Evolutionary conservation across 257 asterid genomes (phyloP).

Genomic region (Galeopsis tetrahit): DNA sequence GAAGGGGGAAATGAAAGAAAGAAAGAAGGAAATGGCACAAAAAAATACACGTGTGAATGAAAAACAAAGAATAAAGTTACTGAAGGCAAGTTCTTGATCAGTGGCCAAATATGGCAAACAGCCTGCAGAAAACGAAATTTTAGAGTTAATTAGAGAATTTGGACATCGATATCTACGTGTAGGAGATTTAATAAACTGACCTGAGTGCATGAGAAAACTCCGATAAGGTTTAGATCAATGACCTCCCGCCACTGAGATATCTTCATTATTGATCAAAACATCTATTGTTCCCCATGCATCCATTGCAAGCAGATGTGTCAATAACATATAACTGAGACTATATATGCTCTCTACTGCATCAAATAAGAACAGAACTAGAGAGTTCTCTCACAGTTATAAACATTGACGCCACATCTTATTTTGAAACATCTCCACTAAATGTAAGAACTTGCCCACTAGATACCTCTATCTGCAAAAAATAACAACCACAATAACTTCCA

Average conservation of each 20-base stretch:
- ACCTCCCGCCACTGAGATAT: slow-evolving; percentile 93
- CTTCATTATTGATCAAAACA: slow-evolving; percentile 83
- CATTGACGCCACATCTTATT: slow-evolving; percentile 85
- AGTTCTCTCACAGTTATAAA: slow-evolving; percentile 67
- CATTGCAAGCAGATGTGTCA: slow-evolving; percentile 61
- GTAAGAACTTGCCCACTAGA: slow-evolving; percentile 84
- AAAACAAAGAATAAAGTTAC: not conserved
- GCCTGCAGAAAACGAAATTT: slow-evolving; percentile 60
- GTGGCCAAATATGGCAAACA: slow-evolving; percentile 33
- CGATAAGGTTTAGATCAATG: slow-evolving; percentile 89
- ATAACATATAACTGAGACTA: slow-evolving; percentile 34
- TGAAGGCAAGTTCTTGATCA: not conserved
- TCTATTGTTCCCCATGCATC: slow-evolving; percentile 95
- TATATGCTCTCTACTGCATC: not conserved
- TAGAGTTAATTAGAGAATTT: slow-evolving; percentile 30
- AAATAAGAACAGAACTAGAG: slow-evolving; percentile 26
- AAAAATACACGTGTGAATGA: not conserved
- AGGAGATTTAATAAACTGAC: slow-evolving; percentile 40
- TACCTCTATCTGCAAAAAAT: slow-evolving; percentile 75
- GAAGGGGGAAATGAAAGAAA: not conserved
- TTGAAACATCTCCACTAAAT: slow-evolving; percentile 94
- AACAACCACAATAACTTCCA: not conserved
- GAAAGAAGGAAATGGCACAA: not conserved
- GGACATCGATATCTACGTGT: slow-evolving; percentile 3
- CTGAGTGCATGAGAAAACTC: slow-evolving; percentile 91